Percentiles rank a stretch among this genome's conserved stretches.
phyloP scores from a whole-genome alignment of 805 yeast species.

The Ascoidea rubescens region DNA sequence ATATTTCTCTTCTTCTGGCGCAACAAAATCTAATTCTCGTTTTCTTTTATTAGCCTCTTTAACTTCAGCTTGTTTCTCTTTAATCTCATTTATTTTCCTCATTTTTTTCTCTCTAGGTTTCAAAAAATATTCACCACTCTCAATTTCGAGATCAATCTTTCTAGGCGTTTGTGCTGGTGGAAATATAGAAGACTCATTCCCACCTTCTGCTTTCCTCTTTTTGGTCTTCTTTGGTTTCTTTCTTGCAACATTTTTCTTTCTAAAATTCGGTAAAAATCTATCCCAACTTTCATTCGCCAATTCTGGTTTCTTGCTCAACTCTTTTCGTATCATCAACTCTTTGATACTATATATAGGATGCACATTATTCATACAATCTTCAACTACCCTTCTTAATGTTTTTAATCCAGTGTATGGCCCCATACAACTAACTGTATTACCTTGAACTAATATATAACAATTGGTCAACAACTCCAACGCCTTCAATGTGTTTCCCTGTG shows the following conservation, averaged over 20 bases:
- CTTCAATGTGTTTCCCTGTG: slow-evolving; percentile 90
- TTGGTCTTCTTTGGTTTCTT: slow-evolving; percentile 65
- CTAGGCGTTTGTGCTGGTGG: slow-evolving; percentile 97
- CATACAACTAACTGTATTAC: slow-evolving; percentile 94
- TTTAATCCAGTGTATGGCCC: slow-evolving; percentile 91
- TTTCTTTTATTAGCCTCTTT: slow-evolving; percentile 53
- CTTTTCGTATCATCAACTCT: slow-evolving; percentile 95
- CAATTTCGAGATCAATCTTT: slow-evolving; percentile 93
- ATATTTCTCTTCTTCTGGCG: slow-evolving; percentile 67
- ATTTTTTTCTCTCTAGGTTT: slow-evolving; percentile 70
- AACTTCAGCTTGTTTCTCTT: slow-evolving; percentile 61
- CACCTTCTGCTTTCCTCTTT: slow-evolving; percentile 32
- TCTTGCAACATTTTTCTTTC: slow-evolving; percentile 90
- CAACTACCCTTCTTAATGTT: slow-evolving; percentile 85
- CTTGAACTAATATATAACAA: slow-evolving; percentile 93
- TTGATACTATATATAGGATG: slow-evolving; percentile 98
- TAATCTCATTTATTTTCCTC: slow-evolving; percentile 61
- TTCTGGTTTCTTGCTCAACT: slow-evolving; percentile 88
- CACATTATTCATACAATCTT: slow-evolving; percentile 91
- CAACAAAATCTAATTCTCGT: slow-evolving; percentile 64
- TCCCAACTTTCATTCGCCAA: slow-evolving; percentile 95
- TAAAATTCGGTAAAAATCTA: slow-evolving; percentile 89
- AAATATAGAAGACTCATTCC: slow-evolving; percentile 76
- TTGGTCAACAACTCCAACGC: slow-evolving; percentile 91
- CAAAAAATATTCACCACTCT: slow-evolving; percentile 95